Evolutionary conservation across 2,329 filamentous ascomycete genomes (phyloP).

Genomic region (Aspergillus pseudoviridinutans): DNA sequence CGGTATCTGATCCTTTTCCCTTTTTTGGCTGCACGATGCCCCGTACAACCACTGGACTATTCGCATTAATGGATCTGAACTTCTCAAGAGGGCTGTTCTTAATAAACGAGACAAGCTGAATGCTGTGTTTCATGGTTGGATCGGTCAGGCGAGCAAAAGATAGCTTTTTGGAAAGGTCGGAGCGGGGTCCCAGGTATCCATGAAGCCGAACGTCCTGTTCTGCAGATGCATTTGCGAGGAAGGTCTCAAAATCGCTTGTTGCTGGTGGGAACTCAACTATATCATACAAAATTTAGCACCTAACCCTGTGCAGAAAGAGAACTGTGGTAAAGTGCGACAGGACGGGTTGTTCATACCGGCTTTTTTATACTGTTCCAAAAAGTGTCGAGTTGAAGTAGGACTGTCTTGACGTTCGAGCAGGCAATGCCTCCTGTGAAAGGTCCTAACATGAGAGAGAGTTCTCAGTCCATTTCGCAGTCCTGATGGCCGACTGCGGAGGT

Average conservation of each 20-base stretch:
- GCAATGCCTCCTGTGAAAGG: conserved; percentile 22
- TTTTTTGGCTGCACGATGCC: conserved; percentile 46
- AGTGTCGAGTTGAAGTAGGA: conserved; percentile 15
- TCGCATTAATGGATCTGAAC: conserved; percentile 44
- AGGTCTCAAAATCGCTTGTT: conserved; percentile 37
- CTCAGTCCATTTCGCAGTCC: conserved; percentile 5
- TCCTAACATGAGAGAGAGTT: conserved; percentile 3
- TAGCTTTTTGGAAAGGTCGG: conserved; percentile 64
- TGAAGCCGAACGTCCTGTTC: conserved; percentile 52
- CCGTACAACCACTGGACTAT: conserved; percentile 53
- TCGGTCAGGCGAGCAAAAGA: conserved; percentile 63
- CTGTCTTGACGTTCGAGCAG: conserved; percentile 17
- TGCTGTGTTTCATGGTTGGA: conserved; percentile 39
- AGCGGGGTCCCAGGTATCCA: conserved; percentile 69
- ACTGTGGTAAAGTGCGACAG: background rate
- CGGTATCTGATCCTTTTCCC: conserved; percentile 25
- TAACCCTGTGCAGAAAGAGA: too few relatives aligned
- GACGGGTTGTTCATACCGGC: conserved; percentile 35
- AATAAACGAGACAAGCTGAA: conserved; percentile 49
- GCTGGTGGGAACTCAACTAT: conserved; percentile 47
- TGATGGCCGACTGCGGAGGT: conserved; percentile 23
- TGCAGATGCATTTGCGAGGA: conserved; percentile 27
- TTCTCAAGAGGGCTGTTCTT: conserved; percentile 35
- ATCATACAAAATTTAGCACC: conserved; percentile 6
- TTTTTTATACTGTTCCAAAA: conserved; percentile 44